These are phyloP conservation scores for Raddia distichophylla DNA, from an alignment of 176 grass and related monocot genomes.

Conservation along the genomic window DNA sequence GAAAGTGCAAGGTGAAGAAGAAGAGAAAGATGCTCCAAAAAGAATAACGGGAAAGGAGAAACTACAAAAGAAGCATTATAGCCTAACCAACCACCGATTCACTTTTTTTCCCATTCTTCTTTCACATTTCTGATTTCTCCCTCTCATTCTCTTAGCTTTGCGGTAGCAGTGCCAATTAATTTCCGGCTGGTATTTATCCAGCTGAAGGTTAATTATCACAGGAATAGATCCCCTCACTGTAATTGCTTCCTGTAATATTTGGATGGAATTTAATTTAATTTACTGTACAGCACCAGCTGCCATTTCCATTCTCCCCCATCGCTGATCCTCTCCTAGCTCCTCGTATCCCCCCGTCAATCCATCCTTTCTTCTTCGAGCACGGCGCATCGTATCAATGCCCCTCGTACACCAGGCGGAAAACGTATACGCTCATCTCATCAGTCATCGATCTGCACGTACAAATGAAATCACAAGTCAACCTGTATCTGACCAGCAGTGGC, in stretches of 20 bases:
- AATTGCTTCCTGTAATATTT: slow-evolving; percentile 51
- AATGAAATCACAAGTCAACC: neutral
- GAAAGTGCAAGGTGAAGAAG: slow-evolving; percentile 19
- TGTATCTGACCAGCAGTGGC: slow-evolving; percentile 1
- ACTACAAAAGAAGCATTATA: slow-evolving; percentile 56
- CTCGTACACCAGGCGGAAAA: neutral
- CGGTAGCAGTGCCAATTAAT: neutral
- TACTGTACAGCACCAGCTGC: slow-evolving; percentile 68
- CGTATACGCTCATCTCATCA: neutral
- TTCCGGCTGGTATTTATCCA: slow-evolving; percentile 33
- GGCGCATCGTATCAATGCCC: neutral
- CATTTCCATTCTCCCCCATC: slow-evolving; percentile 21
- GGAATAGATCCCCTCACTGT: slow-evolving; percentile 44
- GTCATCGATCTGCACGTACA: too few species aligned
- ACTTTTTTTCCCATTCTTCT: slow-evolving; percentile 2
- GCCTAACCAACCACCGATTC: slow-evolving; percentile 54
- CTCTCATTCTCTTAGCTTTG: neutral
- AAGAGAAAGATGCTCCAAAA: slow-evolving; percentile 47
- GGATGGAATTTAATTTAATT: slow-evolving; percentile 55
- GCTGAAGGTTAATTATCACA: slow-evolving; percentile 30
- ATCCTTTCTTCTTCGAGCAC: neutral
- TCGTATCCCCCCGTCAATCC: neutral
- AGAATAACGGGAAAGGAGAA: slow-evolving; percentile 36
- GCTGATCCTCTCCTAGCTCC: neutral
- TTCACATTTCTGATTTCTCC: slow-evolving; percentile 9